Base-by-base conservation (phyloP, 257 asterid genomes). In the Nicotiana tabacum region DNA sequence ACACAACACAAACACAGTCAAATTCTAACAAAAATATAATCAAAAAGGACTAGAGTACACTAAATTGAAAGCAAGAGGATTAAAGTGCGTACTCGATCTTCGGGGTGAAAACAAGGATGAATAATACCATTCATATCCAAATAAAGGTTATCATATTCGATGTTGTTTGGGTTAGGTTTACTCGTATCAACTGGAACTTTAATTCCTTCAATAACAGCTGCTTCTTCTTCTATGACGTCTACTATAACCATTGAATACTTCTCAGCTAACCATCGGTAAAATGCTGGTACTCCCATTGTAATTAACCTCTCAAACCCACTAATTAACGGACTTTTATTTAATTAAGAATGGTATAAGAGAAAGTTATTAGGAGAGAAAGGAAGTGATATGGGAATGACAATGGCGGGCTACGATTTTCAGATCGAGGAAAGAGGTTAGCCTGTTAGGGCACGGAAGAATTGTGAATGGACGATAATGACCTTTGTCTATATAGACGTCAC, bases 221-320 rank as follows among this genome's bases (percentile, higher is more conserved):
- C 79, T 29, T 83, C 55, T 61, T 80, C 88, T 66, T 78, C 85
- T 0, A 48, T n/a, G 11, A 88, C 82, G 33, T 83, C 83, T 2
- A 80, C 64, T 0, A 87, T 87, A 17, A 84, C 84, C 56, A 86
- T 86, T 0, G 93, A 89, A 57, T 89, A 90, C 18, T 87, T 90
- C 13, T 82, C 57, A 0, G 83, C 90, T 55, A 90, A 65, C 93
- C 93, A 90, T 13, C 91, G 51, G 83, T 87, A 90, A 78, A 90
- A 89, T 6, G 92, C 87, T 5, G 90, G 91, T 12, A 89, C 89
- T 0, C 92, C 93, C 93, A 90, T 90, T 57, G 64, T 51, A 37
- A 39, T n/a, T 21, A 29, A n/a, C 17, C 57, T 37, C 1, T 18
- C 17, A 24, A 69, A 46, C 16, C 4, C 64, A 43, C 24, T 57